Conservation (phyloP, 306 rosid species). For the Malus sylvestris region DNA sequence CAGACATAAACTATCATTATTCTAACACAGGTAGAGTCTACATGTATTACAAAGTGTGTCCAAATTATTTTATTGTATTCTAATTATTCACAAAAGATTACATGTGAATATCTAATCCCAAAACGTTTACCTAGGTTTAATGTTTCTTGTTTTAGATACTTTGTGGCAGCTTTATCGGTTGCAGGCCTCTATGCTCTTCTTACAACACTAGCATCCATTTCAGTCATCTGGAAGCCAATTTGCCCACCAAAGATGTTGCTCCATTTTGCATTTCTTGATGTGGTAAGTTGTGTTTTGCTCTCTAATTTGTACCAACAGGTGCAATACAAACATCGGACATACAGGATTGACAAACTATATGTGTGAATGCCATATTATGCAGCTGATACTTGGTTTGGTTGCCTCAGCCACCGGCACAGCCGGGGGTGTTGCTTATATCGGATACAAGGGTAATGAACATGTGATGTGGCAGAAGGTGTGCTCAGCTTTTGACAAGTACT, state of each 20-base stretch:
- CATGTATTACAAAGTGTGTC: not conserved
- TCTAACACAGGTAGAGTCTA: not conserved
- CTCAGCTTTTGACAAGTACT: constrained; percentile 48
- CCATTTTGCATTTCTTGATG: constrained; percentile 46
- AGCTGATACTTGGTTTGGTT: constrained; percentile 69
- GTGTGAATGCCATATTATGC: constrained; percentile 16
- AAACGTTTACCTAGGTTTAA: not conserved
- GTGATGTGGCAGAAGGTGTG: constrained; percentile 58
- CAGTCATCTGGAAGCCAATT: constrained; percentile 34
- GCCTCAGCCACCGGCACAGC: constrained; percentile 84
- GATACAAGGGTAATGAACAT: constrained; percentile 65
- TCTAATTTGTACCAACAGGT: not conserved
- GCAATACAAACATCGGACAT: not conserved
- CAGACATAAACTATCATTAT: not conserved
- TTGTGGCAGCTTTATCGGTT: constrained; percentile 66
- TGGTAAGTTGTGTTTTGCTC: constrained; percentile 34
- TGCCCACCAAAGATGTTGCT: constrained; percentile 43
- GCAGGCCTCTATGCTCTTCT: constrained; percentile 61
- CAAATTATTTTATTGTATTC: too few relatives aligned
- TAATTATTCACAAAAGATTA: not conserved
- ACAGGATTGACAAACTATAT: not conserved
- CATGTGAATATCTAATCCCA: not conserved
- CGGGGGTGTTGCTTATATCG: constrained; percentile 58
- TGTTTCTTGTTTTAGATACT: constrained; percentile 51
- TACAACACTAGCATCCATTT: constrained; percentile 53